A percentile compares a stretch with the other conserved stretches of the same genome.
These are phyloP conservation scores for Irpex lacteus DNA, from an alignment of 1,284 basidiomycete species.

Conservation along the genomic window DNA sequence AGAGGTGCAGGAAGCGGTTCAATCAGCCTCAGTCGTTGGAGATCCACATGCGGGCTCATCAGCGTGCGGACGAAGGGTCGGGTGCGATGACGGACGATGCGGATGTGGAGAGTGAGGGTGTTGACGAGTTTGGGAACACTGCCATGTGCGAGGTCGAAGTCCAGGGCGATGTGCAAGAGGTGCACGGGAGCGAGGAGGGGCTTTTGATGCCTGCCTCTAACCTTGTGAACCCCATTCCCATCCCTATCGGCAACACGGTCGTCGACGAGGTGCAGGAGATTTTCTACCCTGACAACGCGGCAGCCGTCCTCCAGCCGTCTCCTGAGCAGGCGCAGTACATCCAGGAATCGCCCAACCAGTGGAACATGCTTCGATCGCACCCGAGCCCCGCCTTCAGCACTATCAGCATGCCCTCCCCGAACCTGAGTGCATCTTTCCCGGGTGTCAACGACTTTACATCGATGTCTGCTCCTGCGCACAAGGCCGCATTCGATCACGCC, in stretches of 20 bases:
- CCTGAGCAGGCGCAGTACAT: conserved; percentile 12
- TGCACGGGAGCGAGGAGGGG: conserved; percentile 61
- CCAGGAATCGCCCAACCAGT: conserved; percentile 16
- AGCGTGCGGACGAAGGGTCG: conserved; percentile 35
- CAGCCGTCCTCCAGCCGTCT: conserved; percentile 16
- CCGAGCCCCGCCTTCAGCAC: conserved; percentile 38
- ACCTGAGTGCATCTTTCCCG: conserved; percentile 8
- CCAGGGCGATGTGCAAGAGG: conserved; percentile 51
- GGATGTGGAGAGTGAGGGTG: conserved; percentile 27
- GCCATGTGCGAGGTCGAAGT: conserved; percentile 62
- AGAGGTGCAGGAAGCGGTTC: conserved; percentile 74
- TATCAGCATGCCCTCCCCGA: conserved; percentile 26
- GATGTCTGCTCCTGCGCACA: conserved; percentile 65
- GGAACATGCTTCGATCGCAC: conserved; percentile 20
- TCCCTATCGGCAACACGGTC: background rate
- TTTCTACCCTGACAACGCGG: conserved; percentile 18
- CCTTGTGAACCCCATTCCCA: conserved; percentile 5
- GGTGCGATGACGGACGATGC: conserved; percentile 18
- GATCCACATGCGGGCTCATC: conserved; percentile 81
- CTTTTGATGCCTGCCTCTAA: conserved; percentile 32
- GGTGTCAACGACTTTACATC: conserved; percentile 36
- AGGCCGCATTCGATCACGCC: conserved; percentile 60
- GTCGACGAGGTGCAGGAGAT: conserved; percentile 20
- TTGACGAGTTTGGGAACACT: conserved; percentile 34
- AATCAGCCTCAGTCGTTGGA: conserved; percentile 83